Evolutionary conservation across 441 rosid genomes (phyloP).

Genomic region (Bocquillonia castaneifolia): DNA sequence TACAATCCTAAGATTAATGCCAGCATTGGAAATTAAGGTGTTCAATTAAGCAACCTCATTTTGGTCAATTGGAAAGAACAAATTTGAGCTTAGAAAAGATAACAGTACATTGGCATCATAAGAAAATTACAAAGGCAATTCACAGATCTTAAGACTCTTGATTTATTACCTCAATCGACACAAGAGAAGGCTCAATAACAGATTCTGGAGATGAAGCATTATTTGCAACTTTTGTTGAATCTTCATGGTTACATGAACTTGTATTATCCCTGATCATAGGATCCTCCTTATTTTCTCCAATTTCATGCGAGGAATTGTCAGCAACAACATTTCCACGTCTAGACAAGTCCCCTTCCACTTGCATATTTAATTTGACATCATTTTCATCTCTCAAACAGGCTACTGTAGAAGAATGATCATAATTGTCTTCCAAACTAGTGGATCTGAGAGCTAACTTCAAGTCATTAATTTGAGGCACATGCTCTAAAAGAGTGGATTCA

Average conservation of each 20-base stretch:
- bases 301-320: conserved; percentile 44
- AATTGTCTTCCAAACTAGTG: conserved; percentile 45
- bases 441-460: conserved; percentile 48
- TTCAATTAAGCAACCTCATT: not conserved
- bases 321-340: conserved; percentile 43
- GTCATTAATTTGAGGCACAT: conserved; percentile 40
- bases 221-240: conserved; percentile 39
- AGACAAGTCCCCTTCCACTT: conserved; percentile 44
- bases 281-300: conserved; percentile 47
- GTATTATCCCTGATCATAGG: conserved; percentile 40
- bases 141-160: not conserved
- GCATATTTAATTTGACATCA: conserved; percentile 55
- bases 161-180: conserved; percentile 76
- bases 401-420: conserved; percentile 45
- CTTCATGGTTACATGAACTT: conserved; percentile 35
- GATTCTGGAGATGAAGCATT: conserved; percentile 79
- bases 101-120: not conserved
- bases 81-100: not conserved
- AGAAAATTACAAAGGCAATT: not conserved
- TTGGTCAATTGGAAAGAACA: not conserved
- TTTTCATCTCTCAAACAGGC: conserved; percentile 39
- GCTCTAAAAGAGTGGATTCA: conserved; percentile 42
- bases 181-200: conserved; percentile 91
- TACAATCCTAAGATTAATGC: not conserved
- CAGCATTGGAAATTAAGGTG: not conserved